These are phyloP conservation scores for Phenoliferia sp. DNA, from an alignment of 1,284 basidiomycete species.

Conservation along the genomic window DNA sequence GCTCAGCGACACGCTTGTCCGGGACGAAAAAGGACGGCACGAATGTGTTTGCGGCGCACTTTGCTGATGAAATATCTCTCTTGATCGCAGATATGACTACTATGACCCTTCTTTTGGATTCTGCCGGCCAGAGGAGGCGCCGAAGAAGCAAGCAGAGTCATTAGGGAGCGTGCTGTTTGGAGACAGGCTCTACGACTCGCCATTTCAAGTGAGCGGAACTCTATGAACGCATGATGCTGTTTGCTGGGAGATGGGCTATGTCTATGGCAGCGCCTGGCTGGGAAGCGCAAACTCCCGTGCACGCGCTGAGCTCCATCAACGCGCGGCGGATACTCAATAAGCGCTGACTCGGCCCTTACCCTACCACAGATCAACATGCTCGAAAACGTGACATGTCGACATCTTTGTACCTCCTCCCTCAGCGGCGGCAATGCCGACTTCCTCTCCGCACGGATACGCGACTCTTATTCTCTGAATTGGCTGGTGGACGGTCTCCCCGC, in stretches of 20 bases:
- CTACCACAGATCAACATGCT: conserved; percentile 64
- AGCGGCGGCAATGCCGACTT: conserved; percentile 72
- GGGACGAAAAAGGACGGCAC: neutral
- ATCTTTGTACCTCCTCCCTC: conserved; percentile 64
- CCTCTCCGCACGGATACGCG: conserved; percentile 83
- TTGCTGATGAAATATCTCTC: neutral
- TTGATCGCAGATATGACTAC: conserved; percentile 54
- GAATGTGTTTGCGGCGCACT: neutral
- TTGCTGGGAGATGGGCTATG: too few relatives aligned
- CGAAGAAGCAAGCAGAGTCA: conserved; percentile 74
- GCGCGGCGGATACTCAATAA: too few relatives aligned
- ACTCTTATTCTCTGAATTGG: conserved; percentile 93
- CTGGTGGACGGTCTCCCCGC: conserved; percentile 90
- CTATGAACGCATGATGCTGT: neutral
- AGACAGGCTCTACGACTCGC: conserved; percentile 88
- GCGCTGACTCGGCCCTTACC: neutral
- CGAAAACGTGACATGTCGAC: conserved; percentile 65
- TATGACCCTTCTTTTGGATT: conserved; percentile 82
- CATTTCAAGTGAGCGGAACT: conserved; percentile 71
- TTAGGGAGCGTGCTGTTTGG: conserved; percentile 92
- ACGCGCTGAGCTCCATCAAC: too few relatives aligned
- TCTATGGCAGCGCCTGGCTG: too few relatives aligned
- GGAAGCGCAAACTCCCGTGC: too few relatives aligned
- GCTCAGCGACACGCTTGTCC: neutral
- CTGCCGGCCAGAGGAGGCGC: conserved; percentile 70